These are phyloP conservation scores for Rosa persica DNA, from an alignment of 306 rosid genomes.

Conservation along the genomic window DNA sequence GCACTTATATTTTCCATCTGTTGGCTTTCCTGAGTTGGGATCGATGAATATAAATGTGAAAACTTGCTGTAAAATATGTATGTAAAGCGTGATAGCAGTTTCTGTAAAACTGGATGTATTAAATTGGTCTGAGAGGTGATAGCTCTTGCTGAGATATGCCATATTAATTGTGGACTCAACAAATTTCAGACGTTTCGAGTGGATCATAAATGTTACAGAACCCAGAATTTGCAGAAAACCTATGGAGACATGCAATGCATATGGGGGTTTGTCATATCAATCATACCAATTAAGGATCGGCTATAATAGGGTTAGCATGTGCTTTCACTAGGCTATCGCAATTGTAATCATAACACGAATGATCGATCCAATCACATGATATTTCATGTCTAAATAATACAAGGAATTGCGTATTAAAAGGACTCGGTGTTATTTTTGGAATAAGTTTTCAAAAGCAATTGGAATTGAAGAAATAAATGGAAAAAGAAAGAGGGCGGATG, in stretches of 20 bases:
- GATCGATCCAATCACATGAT: background rate
- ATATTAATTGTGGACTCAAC: background rate
- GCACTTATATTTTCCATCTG: background rate
- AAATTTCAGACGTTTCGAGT: background rate
- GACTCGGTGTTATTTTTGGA: too few species aligned
- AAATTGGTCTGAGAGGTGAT: background rate
- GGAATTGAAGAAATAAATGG: background rate
- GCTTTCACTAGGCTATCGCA: background rate
- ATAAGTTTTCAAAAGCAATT: background rate
- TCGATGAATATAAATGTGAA: background rate
- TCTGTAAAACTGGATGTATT: background rate
- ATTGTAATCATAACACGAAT: background rate
- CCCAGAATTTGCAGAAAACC: background rate
- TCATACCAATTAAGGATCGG: background rate
- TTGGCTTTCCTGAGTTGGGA: background rate
- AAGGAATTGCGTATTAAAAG: background rate
- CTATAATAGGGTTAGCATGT: background rate
- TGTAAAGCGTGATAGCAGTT: background rate
- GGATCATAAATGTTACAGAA: background rate
- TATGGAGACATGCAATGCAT: background rate
- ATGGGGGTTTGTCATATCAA: background rate
- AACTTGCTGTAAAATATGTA: background rate
- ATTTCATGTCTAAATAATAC: background rate
- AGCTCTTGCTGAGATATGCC: conserved; percentile 3
- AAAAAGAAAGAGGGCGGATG: too few species aligned